Conservation (phyloP, 2,329 filamentous ascomycete genomes). For the Calycina herbarum region DNA sequence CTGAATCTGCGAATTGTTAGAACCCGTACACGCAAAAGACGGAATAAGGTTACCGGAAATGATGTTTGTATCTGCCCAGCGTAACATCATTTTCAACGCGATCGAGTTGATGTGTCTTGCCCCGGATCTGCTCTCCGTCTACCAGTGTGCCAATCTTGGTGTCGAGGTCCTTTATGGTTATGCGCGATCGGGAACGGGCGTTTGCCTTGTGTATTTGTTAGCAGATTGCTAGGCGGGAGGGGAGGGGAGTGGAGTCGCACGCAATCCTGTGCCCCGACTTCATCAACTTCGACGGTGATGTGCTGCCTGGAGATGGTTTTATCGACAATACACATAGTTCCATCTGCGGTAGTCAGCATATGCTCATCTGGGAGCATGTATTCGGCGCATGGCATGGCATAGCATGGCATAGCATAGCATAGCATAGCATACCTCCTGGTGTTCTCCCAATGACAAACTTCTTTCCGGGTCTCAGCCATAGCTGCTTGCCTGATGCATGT, state of each 20-base stretch:
- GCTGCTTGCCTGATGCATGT: conserved; percentile 57
- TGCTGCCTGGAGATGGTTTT: conserved; percentile 89
- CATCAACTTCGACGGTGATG: conserved; percentile 71
- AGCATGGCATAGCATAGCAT: conserved; percentile 31
- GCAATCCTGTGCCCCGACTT: conserved; percentile 65
- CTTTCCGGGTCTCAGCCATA: conserved; percentile 86
- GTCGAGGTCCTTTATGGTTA: conserved; percentile 76
- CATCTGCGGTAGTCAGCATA: conserved; percentile 46
- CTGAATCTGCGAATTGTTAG: conserved; percentile 54
- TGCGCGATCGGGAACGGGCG: conserved; percentile 53
- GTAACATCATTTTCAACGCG: conserved; percentile 63
- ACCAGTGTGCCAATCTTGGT: conserved; percentile 83
- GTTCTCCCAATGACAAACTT: conserved; percentile 84
- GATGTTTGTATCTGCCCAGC: conserved; percentile 68
- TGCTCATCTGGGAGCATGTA: conserved; percentile 12
- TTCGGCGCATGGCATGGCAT: conserved; percentile 38
- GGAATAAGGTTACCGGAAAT: conserved; percentile 53
- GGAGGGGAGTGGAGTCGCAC: conserved; percentile 46
- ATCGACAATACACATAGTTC: conserved; percentile 69
- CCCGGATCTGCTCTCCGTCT: conserved; percentile 70
- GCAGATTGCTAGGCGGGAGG: conserved; percentile 14
- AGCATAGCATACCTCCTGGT: conserved; percentile 56
- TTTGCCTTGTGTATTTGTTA: conserved; percentile 25
- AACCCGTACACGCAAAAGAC: neutral
- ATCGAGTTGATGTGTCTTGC: conserved; percentile 56